Evolutionary conservation across 805 yeast genomes (phyloP).

Genomic region (Saccharomycopsis sp.): DNA sequence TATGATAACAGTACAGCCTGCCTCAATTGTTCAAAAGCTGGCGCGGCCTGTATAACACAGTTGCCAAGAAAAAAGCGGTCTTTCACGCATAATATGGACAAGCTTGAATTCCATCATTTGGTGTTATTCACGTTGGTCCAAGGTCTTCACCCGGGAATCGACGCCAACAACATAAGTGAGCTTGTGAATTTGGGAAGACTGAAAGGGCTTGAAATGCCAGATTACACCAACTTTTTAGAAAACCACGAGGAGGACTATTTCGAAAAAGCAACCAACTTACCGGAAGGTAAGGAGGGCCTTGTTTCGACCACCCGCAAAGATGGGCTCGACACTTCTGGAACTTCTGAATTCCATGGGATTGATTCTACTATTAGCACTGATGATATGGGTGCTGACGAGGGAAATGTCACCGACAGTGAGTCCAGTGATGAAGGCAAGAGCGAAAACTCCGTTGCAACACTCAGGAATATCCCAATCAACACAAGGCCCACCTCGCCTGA

Average conservation of each 20-base stretch:
- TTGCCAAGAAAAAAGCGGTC: slow-evolving; percentile 13
- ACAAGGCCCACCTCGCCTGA: slow-evolving; percentile 6
- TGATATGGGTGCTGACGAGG: slow-evolving; percentile 11
- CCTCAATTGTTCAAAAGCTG: slow-evolving; percentile 15
- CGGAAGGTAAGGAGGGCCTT: no score
- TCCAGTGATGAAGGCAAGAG: no score
- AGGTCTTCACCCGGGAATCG: slow-evolving; percentile 12
- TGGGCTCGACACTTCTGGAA: no score
- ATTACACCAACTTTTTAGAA: no score
- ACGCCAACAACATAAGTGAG: slow-evolving; percentile 6
- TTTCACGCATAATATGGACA: slow-evolving; percentile 1
- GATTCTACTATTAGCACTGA: no score
- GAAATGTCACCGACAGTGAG: no score
- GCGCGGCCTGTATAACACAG: slow-evolving; percentile 13
- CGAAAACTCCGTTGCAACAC: no score
- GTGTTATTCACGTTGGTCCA: slow-evolving; percentile 7
- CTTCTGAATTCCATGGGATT: no score
- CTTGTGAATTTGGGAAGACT: slow-evolving; percentile 4
- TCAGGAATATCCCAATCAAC: no score
- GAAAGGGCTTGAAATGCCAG: slow-evolving; percentile 1
- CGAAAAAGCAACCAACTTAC: no score
- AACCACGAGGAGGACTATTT: no score
- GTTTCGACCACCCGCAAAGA: no score
- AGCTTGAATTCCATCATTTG: slow-evolving; percentile 12
- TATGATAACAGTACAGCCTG: slow-evolving; percentile 16